Evolutionary conservation across 2,329 filamentous ascomycete genomes (phyloP), one percentile per base, ranked within the genome.

Genomic region (Tolypocladium cylindrosporum): DNA sequence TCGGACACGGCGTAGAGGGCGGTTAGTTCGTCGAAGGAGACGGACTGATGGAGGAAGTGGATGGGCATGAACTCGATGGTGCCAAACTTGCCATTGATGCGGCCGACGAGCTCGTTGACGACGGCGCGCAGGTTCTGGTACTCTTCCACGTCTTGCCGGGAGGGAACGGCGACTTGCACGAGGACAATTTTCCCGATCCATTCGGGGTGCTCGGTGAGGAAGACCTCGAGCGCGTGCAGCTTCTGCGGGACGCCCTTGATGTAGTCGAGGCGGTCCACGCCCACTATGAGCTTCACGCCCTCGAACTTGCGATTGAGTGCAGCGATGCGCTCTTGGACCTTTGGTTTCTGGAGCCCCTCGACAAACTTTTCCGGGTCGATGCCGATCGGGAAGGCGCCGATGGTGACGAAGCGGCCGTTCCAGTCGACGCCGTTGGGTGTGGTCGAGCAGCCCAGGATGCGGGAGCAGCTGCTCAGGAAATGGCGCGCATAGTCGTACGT

Each of bases 181-280:
- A 99, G 82, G 3, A 97, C 92, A 27, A 97, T 92, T 74, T 96
- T 96, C 65, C 94, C 94, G 61, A 97, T 93, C 92, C 92, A 97
- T 72, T 97, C 93, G 0, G 94, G 94, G 67, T 99, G 91, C 68
- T 97, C 93, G 0, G 91, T 96, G 39, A 99, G 79, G 77, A 99
- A 97, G 4, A 97, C 91, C 72, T 99, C 94, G 48, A 97, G 84
- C 2, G 94, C 93, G 68, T 97, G 94, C 11, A 99, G 79, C 73
- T 99, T 99, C 74, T 99, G 94, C 0, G 94, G 94, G 11, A 99
- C 92, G 62, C 94, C 94, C 76, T 97, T 97, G 84, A 97, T 97
- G 75, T 99, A 97, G 74, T 99, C 94, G 55, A 97, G 82, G 55
- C 94, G 89, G 72, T 99, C 94, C 55, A 97, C 94, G 61, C 94